Conservation (phyloP, 2,329 filamentous ascomycete genomes). For the Aspergillus luchuensis region DNA sequence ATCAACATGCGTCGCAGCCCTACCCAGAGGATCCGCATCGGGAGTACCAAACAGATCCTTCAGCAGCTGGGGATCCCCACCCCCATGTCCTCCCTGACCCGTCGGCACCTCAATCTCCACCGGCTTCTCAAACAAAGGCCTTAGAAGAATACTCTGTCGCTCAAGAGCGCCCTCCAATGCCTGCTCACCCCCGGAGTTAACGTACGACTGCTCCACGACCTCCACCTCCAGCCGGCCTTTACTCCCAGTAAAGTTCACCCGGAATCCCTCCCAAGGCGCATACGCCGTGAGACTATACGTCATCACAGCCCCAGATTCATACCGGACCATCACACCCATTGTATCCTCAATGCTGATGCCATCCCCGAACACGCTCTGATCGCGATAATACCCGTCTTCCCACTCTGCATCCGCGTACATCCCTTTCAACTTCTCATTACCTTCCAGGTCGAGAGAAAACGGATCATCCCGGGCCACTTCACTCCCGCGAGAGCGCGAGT, state of each 20-base stretch:
- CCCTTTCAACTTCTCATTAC: slow-evolving; percentile 56
- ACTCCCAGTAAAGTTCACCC: slow-evolving; percentile 47
- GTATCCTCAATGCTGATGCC: slow-evolving; percentile 68
- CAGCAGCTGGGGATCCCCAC: slow-evolving; percentile 60
- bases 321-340: slow-evolving; percentile 62
- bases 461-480: slow-evolving; percentile 56
- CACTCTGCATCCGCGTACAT: slow-evolving; percentile 66
- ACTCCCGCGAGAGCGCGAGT: slow-evolving; percentile 51
- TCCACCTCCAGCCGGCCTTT: slow-evolving; percentile 62
- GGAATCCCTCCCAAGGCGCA: slow-evolving; percentile 54
- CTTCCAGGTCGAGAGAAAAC: slow-evolving; percentile 60
- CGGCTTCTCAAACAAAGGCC: slow-evolving; percentile 60
- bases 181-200: slow-evolving; percentile 63
- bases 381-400: slow-evolving; percentile 63
- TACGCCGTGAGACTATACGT: slow-evolving; percentile 60
- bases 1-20: slow-evolving; percentile 61
- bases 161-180: slow-evolving; percentile 36
- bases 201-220: slow-evolving; percentile 59
- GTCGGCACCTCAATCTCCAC: slow-evolving; percentile 56
- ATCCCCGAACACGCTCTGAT: slow-evolving; percentile 65
- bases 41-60: slow-evolving; percentile 59
- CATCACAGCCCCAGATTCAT: slow-evolving; percentile 58
- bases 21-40: slow-evolving; percentile 51
- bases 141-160: slow-evolving; percentile 39
- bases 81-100: slow-evolving; percentile 59